Conservation (phyloP, 768 basidiomycete species). For the Mycena crocata region DNA sequence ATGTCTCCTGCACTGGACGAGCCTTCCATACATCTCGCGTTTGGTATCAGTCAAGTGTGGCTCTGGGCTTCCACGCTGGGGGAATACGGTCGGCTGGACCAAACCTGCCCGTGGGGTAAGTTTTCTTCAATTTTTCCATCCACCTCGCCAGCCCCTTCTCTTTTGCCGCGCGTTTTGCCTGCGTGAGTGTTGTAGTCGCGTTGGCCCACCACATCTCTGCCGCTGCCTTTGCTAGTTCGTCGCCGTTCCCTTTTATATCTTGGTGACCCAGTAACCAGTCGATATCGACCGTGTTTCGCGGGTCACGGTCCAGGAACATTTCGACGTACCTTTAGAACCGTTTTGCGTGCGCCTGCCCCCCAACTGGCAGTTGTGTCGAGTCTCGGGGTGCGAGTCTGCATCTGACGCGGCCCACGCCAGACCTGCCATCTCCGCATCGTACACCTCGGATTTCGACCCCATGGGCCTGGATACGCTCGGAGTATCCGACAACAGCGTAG, state of each 20-base stretch:
- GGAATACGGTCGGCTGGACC: constrained; percentile 14
- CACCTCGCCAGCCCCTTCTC: constrained; percentile 12
- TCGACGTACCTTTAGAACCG: constrained; percentile 8
- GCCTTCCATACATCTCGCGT: constrained; percentile 20
- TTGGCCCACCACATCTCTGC: constrained; percentile 18
- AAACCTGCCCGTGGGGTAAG: constrained; percentile 17
- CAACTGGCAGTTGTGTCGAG: neutral
- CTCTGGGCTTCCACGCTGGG: constrained; percentile 19
- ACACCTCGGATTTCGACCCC: neutral
- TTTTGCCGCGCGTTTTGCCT: constrained; percentile 16
- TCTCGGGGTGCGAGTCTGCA: neutral
- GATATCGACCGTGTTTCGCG: constrained; percentile 18
- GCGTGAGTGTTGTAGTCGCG: constrained; percentile 11
- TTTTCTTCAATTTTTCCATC: constrained; percentile 15
- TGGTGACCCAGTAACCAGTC: constrained; percentile 27
- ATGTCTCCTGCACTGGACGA: constrained; percentile 36
- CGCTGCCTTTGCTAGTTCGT: constrained; percentile 23
- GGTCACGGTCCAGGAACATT: constrained; percentile 10
- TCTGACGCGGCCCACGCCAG: neutral
- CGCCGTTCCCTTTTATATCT: constrained; percentile 28
- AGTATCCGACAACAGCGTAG: too few relatives aligned
- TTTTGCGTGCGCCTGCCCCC: constrained; percentile 1
- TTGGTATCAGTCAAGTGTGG: constrained; percentile 14
- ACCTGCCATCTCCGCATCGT: constrained; percentile 1
- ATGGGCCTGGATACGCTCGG: too few relatives aligned